Conservation (phyloP, 139 green algal species). For the Dunaliella primolecta region DNA sequence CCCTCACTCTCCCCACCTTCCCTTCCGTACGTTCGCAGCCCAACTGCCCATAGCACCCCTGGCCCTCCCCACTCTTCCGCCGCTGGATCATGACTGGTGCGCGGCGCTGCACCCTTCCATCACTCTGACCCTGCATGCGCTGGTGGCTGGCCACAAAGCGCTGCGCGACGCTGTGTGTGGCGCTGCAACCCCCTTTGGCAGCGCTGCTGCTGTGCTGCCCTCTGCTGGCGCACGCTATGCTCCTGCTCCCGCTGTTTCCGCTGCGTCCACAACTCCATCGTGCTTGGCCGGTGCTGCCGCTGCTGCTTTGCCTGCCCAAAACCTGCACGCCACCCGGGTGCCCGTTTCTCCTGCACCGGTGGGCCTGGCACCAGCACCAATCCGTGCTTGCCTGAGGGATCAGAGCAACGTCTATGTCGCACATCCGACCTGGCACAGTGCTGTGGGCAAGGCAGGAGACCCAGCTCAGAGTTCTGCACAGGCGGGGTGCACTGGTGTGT, state of each 20-base stretch:
- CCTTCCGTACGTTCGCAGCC: not conserved
- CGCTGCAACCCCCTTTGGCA: not conserved
- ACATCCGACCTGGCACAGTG: too few species aligned
- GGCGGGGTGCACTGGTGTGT: too few species aligned
- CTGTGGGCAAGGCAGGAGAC: too few species aligned
- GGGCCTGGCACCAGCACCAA: not conserved
- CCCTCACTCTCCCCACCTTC: not conserved
- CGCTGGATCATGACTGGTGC: not conserved
- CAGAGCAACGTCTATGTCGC: not conserved
- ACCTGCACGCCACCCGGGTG: not conserved
- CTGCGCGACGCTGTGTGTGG: not conserved
- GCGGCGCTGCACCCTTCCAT: not conserved
- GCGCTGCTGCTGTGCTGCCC: not conserved
- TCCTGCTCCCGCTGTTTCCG: not conserved
- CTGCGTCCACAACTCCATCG: not conserved
- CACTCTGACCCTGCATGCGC: not conserved
- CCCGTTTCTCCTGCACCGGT: too few species aligned
- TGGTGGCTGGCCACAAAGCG: not conserved
- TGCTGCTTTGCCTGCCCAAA: not conserved
- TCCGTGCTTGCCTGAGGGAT: not conserved
- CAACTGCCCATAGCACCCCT: not conserved
- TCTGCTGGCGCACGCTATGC: not conserved
- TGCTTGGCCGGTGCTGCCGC: too few species aligned
- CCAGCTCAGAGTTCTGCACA: too few species aligned
- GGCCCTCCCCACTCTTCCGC: not conserved